Conservation (phyloP, 192 early-diverging fungal genomes). For the Diversispora epigaea region DNA sequence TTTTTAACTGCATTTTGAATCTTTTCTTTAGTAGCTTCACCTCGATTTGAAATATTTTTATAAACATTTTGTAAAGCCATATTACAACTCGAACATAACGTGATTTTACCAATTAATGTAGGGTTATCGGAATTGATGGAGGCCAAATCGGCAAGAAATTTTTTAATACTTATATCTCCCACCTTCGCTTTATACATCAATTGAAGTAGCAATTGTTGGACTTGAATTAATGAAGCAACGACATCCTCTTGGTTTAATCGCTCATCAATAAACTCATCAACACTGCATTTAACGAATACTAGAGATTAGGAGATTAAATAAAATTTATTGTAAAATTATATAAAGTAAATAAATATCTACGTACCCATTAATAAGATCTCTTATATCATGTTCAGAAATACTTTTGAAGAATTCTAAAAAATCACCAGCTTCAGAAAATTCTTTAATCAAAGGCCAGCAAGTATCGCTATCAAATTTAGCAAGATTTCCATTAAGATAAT, state of each 20-base stretch:
- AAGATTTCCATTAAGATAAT: background rate
- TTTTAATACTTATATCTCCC: no score
- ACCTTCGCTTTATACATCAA: no score
- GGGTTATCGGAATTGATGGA: background rate
- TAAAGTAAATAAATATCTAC: no score
- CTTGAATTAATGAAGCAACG: no score
- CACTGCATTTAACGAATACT: background rate
- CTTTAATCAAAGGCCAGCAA: constrained; percentile 27
- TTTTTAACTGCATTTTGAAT: constrained; percentile 23
- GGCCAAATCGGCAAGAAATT: no score
- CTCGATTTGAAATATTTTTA: constrained; percentile 15
- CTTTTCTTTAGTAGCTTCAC: constrained; percentile 29
- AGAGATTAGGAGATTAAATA: no score
- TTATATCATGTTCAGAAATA: constrained; percentile 7
- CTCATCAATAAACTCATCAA: background rate
- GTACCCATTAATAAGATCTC: constrained; percentile 24
- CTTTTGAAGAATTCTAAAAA: constrained; percentile 6
- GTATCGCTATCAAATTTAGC: background rate
- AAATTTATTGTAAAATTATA: no score
- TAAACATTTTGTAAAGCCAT: constrained; percentile 30
- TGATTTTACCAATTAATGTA: background rate
- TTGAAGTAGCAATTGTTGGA: no score
- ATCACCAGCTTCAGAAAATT: background rate
- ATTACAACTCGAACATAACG: background rate
- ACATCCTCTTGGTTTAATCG: no score